These are phyloP conservation scores for Candida insectalens DNA, from an alignment of 805 yeast species.

Conservation along the genomic window DNA sequence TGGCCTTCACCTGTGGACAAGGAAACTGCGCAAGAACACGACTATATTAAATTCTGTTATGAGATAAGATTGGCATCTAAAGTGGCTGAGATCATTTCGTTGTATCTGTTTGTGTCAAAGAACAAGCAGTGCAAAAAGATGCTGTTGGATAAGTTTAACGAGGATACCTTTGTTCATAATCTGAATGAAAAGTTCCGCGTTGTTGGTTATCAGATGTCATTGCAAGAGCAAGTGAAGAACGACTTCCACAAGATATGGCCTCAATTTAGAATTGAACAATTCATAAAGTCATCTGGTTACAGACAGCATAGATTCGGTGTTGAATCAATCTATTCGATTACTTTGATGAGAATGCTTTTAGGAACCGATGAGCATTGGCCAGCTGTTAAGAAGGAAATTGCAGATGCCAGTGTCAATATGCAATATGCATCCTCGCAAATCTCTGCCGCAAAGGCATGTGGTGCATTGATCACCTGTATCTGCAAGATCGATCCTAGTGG, in stretches of 20 bases:
- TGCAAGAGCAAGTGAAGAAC: slow-evolving; percentile 26
- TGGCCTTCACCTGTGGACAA: slow-evolving; percentile 13
- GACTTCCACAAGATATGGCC: slow-evolving; percentile 40
- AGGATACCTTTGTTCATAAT: slow-evolving; percentile 21
- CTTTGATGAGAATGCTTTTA: slow-evolving; percentile 54
- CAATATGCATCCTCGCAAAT: slow-evolving; percentile 61
- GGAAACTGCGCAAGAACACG: slow-evolving; percentile 11
- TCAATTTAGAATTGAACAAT: slow-evolving; percentile 35
- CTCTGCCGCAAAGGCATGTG: slow-evolving; percentile 64
- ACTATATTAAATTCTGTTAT: slow-evolving; percentile 33
- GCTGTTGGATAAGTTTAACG: slow-evolving; percentile 23
- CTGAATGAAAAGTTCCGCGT: slow-evolving; percentile 31
- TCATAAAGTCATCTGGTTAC: slow-evolving; percentile 36
- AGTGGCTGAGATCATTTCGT: slow-evolving; percentile 66
- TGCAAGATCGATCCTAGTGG: slow-evolving; percentile 32
- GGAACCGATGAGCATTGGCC: slow-evolving; percentile 34
- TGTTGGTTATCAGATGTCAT: slow-evolving; percentile 9
- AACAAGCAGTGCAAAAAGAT: slow-evolving; percentile 29
- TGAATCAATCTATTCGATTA: slow-evolving; percentile 46
- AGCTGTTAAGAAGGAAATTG: slow-evolving; percentile 39
- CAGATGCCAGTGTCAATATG: slow-evolving; percentile 49
- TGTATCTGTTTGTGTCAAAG: slow-evolving; percentile 53
- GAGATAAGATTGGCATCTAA: slow-evolving; percentile 52
- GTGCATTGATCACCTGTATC: slow-evolving; percentile 64
- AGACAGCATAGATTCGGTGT: slow-evolving; percentile 41